Base-by-base conservation (phyloP, 2,329 filamentous ascomycete genomes). In the Colletotrichum sp. region DNA sequence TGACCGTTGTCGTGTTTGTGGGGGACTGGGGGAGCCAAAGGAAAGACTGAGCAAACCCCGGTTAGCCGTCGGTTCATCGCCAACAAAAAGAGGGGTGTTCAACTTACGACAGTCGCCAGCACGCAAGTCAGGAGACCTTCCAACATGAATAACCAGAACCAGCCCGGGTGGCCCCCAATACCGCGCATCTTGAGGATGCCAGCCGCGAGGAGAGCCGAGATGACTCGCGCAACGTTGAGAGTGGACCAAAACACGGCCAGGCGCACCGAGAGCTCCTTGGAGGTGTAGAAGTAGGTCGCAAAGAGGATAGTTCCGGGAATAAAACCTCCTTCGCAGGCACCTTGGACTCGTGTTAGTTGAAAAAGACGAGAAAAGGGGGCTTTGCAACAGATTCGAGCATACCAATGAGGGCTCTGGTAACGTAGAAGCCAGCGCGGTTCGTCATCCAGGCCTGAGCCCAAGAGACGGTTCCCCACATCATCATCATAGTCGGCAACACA, bases 211-310 rank as follows among this genome's bases (percentile, higher is more conserved):
- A 89, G 82, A 16, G 91, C 90, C 0, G 90, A 88, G 39, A 88
- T 85, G 52, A 88, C 84, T 80, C 82, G 80, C 8, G 84, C 84
- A 52, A 87, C 79, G 69, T 87, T 88, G 30, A 89, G 83, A 4
- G 87, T 88, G 1, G 86, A 87, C 94, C 94, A 95, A 83, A 95
- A 95, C 80, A 88, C 92, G 59, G 92, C 91, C 12, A 95, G 86
- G 0, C 94, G 90, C 36, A 90, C 88, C 1, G 80, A 79, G 26
- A 82, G 75, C 71, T 82, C 80, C 8, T 77, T 78, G 34, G 77
- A 76, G 34, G 80, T 82, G 76, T 80, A 82, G 55, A 81, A 82
- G 73, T 82, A 82, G 7, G 79, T 79, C 39, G 81, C 69, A 69
- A 94, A 95, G 2, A 94, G 86, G 66, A 94, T 90, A 92, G 78